Conservation (phyloP, 495 filamentous ascomycete species). For the Oleoguttula mirabilis region DNA sequence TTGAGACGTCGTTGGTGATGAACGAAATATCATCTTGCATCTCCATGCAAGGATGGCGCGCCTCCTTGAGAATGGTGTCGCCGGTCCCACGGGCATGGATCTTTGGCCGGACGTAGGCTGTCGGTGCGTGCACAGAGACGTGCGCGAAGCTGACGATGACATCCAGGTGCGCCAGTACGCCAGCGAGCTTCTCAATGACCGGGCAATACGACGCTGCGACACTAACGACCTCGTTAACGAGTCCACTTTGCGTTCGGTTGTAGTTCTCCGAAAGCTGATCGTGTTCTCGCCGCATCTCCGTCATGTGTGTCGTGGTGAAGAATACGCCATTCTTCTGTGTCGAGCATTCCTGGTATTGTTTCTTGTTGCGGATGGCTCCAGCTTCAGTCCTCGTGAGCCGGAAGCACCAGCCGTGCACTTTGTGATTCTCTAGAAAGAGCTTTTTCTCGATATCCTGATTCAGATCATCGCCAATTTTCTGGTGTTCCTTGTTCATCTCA, state of each 20-base stretch:
- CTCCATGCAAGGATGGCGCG: slow-evolving; percentile 96
- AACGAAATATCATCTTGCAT: slow-evolving; percentile 98
- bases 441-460: slow-evolving; percentile 94
- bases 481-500: slow-evolving; percentile 77
- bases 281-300: slow-evolving; percentile 73
- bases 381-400: slow-evolving; percentile 85
- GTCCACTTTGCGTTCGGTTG: slow-evolving; percentile 81
- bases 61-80: slow-evolving; percentile 82
- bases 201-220: slow-evolving; percentile 93
- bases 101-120: slow-evolving; percentile 78
- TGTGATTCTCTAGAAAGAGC: slow-evolving; percentile 93
- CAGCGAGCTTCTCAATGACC: slow-evolving; percentile 80
- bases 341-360: slow-evolving; percentile 83
- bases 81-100: slow-evolving; percentile 86
- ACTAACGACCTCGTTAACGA: slow-evolving; percentile 84
- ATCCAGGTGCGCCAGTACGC: slow-evolving; percentile 84
- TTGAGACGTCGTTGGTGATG: slow-evolving; percentile 91
- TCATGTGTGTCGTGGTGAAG: slow-evolving; percentile 84
- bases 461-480: slow-evolving; percentile 65
- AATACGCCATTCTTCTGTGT: slow-evolving; percentile 99
- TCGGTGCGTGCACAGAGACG: slow-evolving; percentile 84
- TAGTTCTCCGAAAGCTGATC: slow-evolving; percentile 93
- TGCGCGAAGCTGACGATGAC: slow-evolving; percentile 95
- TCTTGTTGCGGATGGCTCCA: slow-evolving; percentile 82
- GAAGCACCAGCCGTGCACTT: slow-evolving; percentile 93